These are phyloP conservation scores for Pyrenopolyporus hunteri DNA, from an alignment of 495 filamentous ascomycete species.

Conservation along the genomic window DNA sequence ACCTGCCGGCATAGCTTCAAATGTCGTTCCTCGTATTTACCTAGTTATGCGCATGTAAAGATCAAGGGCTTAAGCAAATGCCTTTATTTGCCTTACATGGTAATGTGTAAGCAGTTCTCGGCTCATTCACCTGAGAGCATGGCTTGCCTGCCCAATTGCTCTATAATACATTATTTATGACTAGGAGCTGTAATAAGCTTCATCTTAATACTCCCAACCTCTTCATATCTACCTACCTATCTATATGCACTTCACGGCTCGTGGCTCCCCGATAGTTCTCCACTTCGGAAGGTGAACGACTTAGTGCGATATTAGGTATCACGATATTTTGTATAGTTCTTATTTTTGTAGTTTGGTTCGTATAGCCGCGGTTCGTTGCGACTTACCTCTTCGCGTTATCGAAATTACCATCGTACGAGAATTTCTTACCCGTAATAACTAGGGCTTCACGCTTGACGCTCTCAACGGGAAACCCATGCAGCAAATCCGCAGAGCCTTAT, in stretches of 20 bases:
- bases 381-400: conserved; percentile 18
- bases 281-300: conserved; percentile 11
- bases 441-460: conserved; percentile 8
- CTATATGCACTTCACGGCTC: conserved; percentile 5
- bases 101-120: conserved; percentile 3
- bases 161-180: conserved; percentile 25
- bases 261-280: conserved; percentile 27
- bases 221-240: neutral
- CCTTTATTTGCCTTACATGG: too few relatives aligned
- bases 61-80: conserved; percentile 7
- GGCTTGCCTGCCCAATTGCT: conserved; percentile 7
- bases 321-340: conserved; percentile 18
- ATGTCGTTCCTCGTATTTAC: conserved; percentile 10
- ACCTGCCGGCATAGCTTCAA: neutral
- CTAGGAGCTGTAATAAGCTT: conserved; percentile 33
- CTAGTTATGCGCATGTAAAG: conserved; percentile 1
- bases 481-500: conserved; percentile 24
- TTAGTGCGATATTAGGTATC: conserved; percentile 1
- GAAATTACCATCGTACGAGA: conserved; percentile 21
- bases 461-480: conserved; percentile 16
- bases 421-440: neutral
- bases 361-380: conserved; percentile 23
- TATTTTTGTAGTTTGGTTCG: neutral
- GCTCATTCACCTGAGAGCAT: conserved; percentile 10
- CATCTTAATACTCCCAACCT: conserved; percentile 26